Evolutionary conservation across 2,329 filamentous ascomycete species (phyloP).

Genomic region (Westerdykella aurantiaca): DNA sequence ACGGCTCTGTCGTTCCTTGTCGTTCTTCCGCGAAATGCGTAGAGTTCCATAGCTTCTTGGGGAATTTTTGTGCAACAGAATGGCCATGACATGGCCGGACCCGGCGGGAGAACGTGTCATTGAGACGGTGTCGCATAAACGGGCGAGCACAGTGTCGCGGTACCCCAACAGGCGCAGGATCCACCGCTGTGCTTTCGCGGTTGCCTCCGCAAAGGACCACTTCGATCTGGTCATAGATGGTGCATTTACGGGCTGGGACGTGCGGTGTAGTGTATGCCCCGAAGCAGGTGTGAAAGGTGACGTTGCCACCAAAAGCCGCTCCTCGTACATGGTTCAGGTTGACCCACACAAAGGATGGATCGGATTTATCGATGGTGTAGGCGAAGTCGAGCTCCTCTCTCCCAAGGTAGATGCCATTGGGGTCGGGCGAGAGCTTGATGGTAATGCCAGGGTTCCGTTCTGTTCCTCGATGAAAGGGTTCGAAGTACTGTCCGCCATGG

Average conservation of each 20-base stretch:
- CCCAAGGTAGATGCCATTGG: constrained; percentile 15
- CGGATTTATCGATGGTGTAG: constrained; percentile 16
- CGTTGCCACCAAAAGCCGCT: constrained; percentile 7
- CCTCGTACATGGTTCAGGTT: constrained; percentile 13
- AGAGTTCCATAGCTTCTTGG: too few relatives aligned
- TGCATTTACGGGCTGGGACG: constrained; percentile 13
- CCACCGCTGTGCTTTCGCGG: constrained; percentile 4
- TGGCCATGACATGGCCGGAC: too few relatives aligned
- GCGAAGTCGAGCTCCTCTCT: constrained; percentile 21
- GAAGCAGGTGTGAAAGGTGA: constrained; percentile 17
- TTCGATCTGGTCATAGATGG: constrained; percentile 19
- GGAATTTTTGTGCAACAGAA: too few relatives aligned
- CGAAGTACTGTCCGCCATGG: constrained; percentile 15
- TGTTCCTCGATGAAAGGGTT: constrained; percentile 19
- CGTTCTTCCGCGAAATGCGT: too few relatives aligned
- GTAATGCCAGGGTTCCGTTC: constrained; percentile 16
- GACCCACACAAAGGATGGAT: constrained; percentile 16
- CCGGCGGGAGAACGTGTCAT: too few relatives aligned
- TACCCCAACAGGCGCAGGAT: neutral
- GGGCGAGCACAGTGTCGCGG: neutral
- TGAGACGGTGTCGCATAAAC: too few relatives aligned
- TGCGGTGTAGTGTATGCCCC: constrained; percentile 7
- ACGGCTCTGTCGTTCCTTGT: too few relatives aligned
- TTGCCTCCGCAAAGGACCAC: constrained; percentile 18
- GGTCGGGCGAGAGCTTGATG: constrained; percentile 20